Evolutionary conservation across 1,284 basidiomycete genomes (phyloP), one percentile per base, ranked within the genome.

Genomic region (Ustilago curta): DNA sequence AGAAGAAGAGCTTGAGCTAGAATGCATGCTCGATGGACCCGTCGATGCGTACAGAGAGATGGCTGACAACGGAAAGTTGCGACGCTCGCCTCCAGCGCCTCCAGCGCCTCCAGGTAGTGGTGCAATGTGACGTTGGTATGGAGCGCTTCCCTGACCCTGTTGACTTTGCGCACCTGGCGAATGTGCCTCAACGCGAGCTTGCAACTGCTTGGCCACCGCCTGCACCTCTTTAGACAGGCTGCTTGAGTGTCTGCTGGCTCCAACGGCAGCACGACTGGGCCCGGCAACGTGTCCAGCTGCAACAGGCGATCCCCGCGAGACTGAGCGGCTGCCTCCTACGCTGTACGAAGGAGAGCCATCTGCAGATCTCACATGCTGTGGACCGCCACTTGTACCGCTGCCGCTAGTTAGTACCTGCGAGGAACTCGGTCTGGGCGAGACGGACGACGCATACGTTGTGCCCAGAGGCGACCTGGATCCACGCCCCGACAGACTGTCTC

Each of bases 1-100:
- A 8, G 55, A 50, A 5, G 52, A 44, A 21, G 69, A 66, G 43
- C 42, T 56, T 2, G 69, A 66, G 44, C 47, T 37, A 27, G 70
- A 48, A 44, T 66, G 70, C 47, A 62, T 43, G 48, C 48, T 56
- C 9, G 64, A 37, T 12, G 70, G 45, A 16, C 58, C 53, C 8
- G 66, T 69, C 9, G 71, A 69, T 14, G 71, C 71, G 25, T 74
- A 74, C 7, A 74, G 61, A 19, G 71, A 74, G 23, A 74, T 69
- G 27, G 71, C 71, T 8, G 71, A 64, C 8, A 74, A 43, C 4
- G 66, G 66, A 43, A 74, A 69, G 32, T 57, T 60, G 27, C 71
- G 57, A 14, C 71, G 65, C 31, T 74, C 65, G 27, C 66, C 66
- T 42, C 48, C 52, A 8, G 57, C 65, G 27, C 66, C 66, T 42